Evolutionary conservation across 106 monocot genomes (phyloP), one percentile per base, ranked within the genome.

Genomic region (Apostasia ramifera): DNA sequence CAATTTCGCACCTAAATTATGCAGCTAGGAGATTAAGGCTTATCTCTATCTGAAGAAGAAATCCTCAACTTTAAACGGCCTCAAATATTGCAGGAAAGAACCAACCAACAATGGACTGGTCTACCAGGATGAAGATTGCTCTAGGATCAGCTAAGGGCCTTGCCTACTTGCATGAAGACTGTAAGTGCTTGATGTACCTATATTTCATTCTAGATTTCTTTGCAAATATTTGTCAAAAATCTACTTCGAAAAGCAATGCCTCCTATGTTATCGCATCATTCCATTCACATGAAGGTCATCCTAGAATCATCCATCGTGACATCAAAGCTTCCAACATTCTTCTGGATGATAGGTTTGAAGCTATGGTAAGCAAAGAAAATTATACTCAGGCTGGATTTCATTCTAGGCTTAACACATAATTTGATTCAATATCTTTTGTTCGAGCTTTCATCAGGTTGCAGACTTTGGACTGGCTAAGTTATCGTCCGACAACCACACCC

Each of bases 121-220:
- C 80, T 6, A 82, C 87, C 1, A 84, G 91, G 49, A 57, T 87
- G 7, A 91, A 82, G 78, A 91, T 91, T 47, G 91, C 91, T 11
- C 13, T 91, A 3, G 91, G 91, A 43, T 82, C 91, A 1, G 91
- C 86, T 4, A 91, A 84, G 66, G 87, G 91, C 37, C 84, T 91
- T 26, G 91, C 91, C 8, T 91, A 91, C 71, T 76, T 91, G 68
- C 91, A 91, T 62, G 91, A 91, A 69, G 91, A 91, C 45, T 91
- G 91, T 84, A 54, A 81, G 86, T 71, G 2, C 44, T 54, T 53
- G 11, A 26, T 5, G 44, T 37, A 1, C 5, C 59, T 56, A 3
- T 40, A 43, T 44, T 43, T 40, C 14, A 8, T 7, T 3, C 1
- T 49, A 10, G 5, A n/a, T 69, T 40, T 3, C 2, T 37, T 69